Evolutionary conservation across 2,329 filamentous ascomycete genomes (phyloP), one percentile per base, ranked within the genome.

Genomic region (Xylaria sp.): DNA sequence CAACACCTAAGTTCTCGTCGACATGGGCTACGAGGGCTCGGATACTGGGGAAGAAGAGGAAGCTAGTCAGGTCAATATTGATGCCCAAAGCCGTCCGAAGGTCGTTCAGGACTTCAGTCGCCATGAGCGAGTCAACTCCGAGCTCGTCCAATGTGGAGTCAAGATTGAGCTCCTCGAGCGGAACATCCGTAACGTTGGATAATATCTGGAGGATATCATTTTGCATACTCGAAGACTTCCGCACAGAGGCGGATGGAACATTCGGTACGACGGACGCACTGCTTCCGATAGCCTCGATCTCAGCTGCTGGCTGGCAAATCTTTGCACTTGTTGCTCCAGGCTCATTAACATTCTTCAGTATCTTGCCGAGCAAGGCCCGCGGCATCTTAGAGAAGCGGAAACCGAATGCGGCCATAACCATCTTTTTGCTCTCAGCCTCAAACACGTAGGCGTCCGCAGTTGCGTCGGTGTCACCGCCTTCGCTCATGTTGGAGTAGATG

Each of bases 101-200:
- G 26, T 72, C 70, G 36, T 68, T 73, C 31, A 74, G 63, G 15
- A 73, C 63, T 28, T 74, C 72, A 13, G 72, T 73, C 1, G 69
- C 72, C 60, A 68, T 69, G 9, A 74, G 56, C 3, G 71, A 74
- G 58, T 72, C 73, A 3, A 74, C 64, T 1, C 71, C 71, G 10
- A 74, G 61, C 3, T 72, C 70, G 3, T 65, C 65, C 13, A 74
- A 46, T 6, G 63, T 65, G 6, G 60, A 59, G 4, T 66, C 69
- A 6, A 58, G 59, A 4, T 38, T 62, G 17, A 73, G 59, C 10
- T 74, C 70, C 2, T 65, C 57, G 5, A 72, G 28, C 1, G 66
- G 69, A 15, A 72, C 60, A 20, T 75, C 73, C 2, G 65, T 70
- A 17, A 74, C 65, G 38, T 70, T 67, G 40, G 57, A 72, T 63